phyloP scores from a whole-genome alignment of 768 basidiomycete species.

The Naganishia friedmannii region DNA sequence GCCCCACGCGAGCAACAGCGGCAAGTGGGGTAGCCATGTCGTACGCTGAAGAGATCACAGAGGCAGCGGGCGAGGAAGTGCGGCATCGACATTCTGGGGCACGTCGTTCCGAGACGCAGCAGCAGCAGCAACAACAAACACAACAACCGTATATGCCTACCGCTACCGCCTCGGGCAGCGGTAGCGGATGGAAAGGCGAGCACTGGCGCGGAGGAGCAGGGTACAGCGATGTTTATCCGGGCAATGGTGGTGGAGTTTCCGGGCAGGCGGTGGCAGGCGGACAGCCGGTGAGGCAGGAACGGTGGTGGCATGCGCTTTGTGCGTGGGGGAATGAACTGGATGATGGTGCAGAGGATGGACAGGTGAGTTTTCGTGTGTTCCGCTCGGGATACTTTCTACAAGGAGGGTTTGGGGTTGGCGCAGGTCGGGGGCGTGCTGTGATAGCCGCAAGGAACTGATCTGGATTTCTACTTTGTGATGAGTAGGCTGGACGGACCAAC shows the following conservation, averaged over 20 bases:
- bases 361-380: conserved; percentile 20
- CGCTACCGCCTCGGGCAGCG: background rate
- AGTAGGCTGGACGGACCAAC: conserved; percentile 48
- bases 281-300: conserved; percentile 33
- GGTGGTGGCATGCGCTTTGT: conserved; percentile 52
- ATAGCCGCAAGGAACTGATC: too few relatives aligned
- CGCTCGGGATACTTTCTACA: too few relatives aligned
- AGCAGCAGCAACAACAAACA: too few relatives aligned
- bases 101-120: too few relatives aligned
- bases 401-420: too few relatives aligned
- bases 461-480: too few relatives aligned
- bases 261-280: background rate
- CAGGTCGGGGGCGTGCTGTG: too few relatives aligned
- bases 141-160: too few relatives aligned
- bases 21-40: too few relatives aligned
- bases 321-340: conserved; percentile 50
- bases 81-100: background rate
- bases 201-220: conserved; percentile 23
- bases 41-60: too few relatives aligned
- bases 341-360: conserved; percentile 45
- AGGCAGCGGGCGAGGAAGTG: too few relatives aligned
- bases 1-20: too few relatives aligned
- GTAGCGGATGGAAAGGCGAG: conserved; percentile 25
- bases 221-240: conserved; percentile 10
- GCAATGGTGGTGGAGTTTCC: background rate